Evolutionary conservation across 352 stramenopile genomes (phyloP).

Genomic region (Globisporangium abappressorium): DNA sequence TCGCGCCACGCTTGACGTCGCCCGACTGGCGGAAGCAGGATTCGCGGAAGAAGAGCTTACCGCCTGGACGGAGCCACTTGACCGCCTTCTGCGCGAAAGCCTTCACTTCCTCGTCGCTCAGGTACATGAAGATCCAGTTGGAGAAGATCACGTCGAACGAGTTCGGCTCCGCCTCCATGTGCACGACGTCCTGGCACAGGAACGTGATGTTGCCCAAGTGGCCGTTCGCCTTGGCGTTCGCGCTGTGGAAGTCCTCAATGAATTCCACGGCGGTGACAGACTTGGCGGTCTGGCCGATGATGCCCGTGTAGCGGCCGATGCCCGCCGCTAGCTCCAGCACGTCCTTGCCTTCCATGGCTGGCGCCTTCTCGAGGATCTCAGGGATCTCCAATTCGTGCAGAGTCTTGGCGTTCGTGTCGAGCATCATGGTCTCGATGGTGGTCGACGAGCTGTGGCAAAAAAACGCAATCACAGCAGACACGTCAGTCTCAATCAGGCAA

Average conservation of each 20-base stretch:
- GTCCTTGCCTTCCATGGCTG: constrained; percentile 52
- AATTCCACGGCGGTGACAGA: constrained; percentile 69
- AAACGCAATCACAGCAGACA: neutral
- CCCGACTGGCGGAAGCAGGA: constrained; percentile 68
- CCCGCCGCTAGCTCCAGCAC: constrained; percentile 64
- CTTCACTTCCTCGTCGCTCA: constrained; percentile 55
- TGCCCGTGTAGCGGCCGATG: constrained; percentile 66
- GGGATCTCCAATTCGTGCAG: constrained; percentile 75
- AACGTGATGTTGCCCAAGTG: constrained; percentile 64
- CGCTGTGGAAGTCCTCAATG: constrained; percentile 76
- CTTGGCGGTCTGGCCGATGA: constrained; percentile 46
- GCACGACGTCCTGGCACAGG: constrained; percentile 63
- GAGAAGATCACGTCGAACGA: constrained; percentile 74
- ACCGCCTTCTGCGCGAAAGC: constrained; percentile 55
- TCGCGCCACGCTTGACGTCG: constrained; percentile 54
- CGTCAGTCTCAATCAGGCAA: constrained; percentile 5
- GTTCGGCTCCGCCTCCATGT: constrained; percentile 47
- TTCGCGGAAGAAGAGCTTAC: constrained; percentile 66
- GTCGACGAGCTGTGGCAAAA: constrained; percentile 20
- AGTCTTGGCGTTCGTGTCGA: constrained; percentile 74
- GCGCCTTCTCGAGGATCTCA: constrained; percentile 73
- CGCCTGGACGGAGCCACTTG: constrained; percentile 58
- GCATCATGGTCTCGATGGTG: constrained; percentile 83
- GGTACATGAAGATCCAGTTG: constrained; percentile 81
- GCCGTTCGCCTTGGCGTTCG: constrained; percentile 43